phyloP scores from a whole-genome alignment of 352 stramenopile genomes.

The Phytophthora ramorum region DNA sequence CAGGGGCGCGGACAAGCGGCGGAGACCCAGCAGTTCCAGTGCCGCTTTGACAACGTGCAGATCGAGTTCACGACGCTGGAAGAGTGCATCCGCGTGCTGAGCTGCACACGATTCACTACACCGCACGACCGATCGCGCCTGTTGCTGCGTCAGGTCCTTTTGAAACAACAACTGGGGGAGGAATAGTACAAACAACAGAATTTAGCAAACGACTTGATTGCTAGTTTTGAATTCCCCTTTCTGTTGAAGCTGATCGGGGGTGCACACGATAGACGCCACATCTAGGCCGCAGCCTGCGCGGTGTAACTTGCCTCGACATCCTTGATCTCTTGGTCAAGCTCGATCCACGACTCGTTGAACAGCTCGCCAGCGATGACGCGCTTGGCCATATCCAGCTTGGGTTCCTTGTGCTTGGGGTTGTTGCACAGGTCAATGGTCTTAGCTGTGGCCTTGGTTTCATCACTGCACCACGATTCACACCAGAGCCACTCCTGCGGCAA shows the following conservation, averaged over 20 bases:
- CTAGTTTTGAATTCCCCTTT: constrained; percentile 19
- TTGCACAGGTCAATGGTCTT: constrained; percentile 99
- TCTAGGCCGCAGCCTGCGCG: constrained; percentile 19
- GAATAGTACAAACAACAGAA: constrained; percentile 22
- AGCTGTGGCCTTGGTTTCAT: constrained; percentile 96
- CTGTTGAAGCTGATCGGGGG: constrained; percentile 23
- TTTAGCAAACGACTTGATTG: constrained; percentile 21
- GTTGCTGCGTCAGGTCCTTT: constrained; percentile 28
- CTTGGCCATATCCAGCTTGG: constrained; percentile 99
- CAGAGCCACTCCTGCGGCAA: constrained; percentile 99
- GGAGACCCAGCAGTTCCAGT: constrained; percentile 68
- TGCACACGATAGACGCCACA: constrained; percentile 3
- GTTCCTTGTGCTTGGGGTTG: constrained; percentile 99
- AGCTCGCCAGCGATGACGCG: constrained; percentile 97
- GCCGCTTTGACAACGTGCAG: constrained; percentile 76
- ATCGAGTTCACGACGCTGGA: constrained; percentile 83
- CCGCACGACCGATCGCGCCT: constrained; percentile 35
- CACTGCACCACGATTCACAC: constrained; percentile 99
- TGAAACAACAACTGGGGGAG: constrained; percentile 29
- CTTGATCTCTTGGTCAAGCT: constrained; percentile 98
- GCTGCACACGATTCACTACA: constrained; percentile 46
- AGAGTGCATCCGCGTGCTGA: constrained; percentile 67
- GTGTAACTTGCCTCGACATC: constrained; percentile 52
- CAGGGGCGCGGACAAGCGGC: constrained; percentile 70
- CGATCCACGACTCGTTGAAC: constrained; percentile 98